Evolutionary conservation across 768 basidiomycete genomes (phyloP).

Genomic region (Russula dissimulans): DNA sequence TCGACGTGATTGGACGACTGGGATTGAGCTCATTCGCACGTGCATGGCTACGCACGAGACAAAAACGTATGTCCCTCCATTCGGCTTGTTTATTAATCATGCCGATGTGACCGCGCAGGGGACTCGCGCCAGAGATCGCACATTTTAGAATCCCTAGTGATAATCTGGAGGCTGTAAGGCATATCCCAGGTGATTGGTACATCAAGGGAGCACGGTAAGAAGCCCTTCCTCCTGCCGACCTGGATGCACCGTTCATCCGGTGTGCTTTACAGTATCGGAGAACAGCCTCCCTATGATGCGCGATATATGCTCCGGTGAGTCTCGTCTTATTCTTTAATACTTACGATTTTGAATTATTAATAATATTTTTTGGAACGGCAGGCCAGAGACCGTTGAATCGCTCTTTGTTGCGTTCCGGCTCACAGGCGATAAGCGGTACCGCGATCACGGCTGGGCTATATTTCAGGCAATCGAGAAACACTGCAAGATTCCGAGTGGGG

Average conservation of each 20-base stretch:
- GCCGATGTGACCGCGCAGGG: constrained; percentile 34
- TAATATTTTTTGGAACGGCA: constrained; percentile 20
- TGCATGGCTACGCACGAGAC: constrained; percentile 85
- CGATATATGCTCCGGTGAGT: constrained; percentile 82
- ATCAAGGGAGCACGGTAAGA: constrained; percentile 72
- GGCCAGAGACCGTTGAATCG: constrained; percentile 92
- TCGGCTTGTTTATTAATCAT: neutral
- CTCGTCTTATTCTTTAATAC: neutral
- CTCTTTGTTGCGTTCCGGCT: constrained; percentile 88
- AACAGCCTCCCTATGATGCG: constrained; percentile 55
- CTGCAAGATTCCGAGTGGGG: constrained; percentile 67
- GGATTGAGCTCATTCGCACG: constrained; percentile 73
- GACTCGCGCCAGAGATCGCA: constrained; percentile 82
- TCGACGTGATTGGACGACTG: constrained; percentile 72
- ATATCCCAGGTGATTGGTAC: constrained; percentile 70
- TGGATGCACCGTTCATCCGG: neutral
- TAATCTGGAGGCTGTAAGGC: constrained; percentile 34
- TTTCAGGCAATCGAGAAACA: constrained; percentile 84
- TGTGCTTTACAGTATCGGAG: constrained; percentile 20
- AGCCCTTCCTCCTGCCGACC: neutral
- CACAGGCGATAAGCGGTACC: constrained; percentile 74
- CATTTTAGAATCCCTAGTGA: constrained; percentile 69
- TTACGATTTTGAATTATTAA: neutral
- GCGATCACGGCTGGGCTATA: constrained; percentile 79
- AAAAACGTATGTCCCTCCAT: constrained; percentile 48